A percentile compares a stretch with the other conserved stretches of the same genome.
Conservation (phyloP, 2,329 filamentous ascomycete species). For the Colletotrichum sp. region DNA sequence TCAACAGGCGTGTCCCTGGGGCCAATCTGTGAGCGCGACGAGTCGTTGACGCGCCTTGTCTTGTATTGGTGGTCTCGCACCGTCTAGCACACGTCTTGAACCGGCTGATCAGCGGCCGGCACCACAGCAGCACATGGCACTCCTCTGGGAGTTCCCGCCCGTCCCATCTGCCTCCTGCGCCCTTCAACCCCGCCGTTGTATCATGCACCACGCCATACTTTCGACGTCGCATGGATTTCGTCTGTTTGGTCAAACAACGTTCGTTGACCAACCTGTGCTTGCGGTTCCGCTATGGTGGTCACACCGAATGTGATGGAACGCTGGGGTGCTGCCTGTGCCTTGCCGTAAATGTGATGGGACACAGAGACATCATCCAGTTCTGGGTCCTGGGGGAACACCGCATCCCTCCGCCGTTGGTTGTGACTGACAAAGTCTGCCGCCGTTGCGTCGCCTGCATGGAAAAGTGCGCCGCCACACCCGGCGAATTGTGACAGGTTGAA, state of each 20-base stretch:
- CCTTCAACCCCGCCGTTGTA: constrained; percentile 7
- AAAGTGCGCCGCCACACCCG: not conserved
- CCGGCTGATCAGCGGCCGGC: not conserved
- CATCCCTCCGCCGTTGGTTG: not conserved
- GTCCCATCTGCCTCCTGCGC: constrained; percentile 13
- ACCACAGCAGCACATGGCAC: constrained; percentile 9
- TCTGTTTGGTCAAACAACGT: constrained; percentile 6
- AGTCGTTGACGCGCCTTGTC: not conserved
- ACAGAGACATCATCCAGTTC: not conserved
- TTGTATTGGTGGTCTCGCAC: not conserved
- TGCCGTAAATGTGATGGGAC: not conserved
- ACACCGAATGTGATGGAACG: not conserved
- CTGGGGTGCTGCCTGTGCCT: not conserved
- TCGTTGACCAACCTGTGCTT: not conserved
- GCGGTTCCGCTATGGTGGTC: not conserved
- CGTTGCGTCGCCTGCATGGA: not conserved
- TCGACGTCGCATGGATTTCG: constrained; percentile 13
- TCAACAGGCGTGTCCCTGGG: not conserved
- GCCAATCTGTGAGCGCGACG: not conserved
- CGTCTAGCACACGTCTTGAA: not conserved
- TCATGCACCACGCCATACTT: constrained; percentile 12
- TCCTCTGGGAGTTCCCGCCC: constrained; percentile 18
- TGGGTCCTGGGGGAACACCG: not conserved
- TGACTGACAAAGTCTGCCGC: not conserved
- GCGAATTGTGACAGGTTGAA: not conserved